Percentiles rank a stretch among this genome's conserved stretches.
Evolutionary conservation across 108 stramenopile species (phyloP).

Genomic region (Fistulifera pelliculosa): DNA sequence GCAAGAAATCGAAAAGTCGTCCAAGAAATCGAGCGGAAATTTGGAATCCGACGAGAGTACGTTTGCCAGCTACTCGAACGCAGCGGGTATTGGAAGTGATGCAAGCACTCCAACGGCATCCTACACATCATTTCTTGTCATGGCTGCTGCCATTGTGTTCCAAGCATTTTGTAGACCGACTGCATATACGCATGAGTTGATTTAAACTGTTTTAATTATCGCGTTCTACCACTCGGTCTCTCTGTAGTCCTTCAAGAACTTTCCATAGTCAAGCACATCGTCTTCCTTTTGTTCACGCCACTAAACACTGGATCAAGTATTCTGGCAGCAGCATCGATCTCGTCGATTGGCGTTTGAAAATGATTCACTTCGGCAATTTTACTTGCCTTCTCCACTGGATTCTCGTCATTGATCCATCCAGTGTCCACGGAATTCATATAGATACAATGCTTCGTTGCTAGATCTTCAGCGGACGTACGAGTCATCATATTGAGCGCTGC

Average conservation of each 20-base stretch:
- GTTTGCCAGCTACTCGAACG: too few relatives aligned
- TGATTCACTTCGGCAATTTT: constrained; percentile 67
- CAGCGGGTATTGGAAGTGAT: too few relatives aligned
- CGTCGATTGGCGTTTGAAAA: constrained; percentile 91
- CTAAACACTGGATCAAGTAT: constrained; percentile 78
- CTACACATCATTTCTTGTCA: too few relatives aligned
- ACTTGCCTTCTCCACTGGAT: constrained; percentile 72
- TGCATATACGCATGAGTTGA: too few relatives aligned
- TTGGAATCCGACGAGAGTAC: too few relatives aligned
- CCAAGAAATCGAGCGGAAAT: too few relatives aligned
- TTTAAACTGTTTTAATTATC: too few relatives aligned
- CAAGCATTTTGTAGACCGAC: too few relatives aligned
- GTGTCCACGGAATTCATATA: constrained; percentile 92
- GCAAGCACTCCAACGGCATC: too few relatives aligned
- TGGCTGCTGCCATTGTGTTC: too few relatives aligned
- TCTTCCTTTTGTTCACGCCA: constrained; percentile 29
- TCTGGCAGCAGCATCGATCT: constrained; percentile 85
- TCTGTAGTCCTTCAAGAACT: constrained; percentile 81
- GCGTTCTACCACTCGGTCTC: constrained; percentile 71
- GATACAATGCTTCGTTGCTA: constrained; percentile 60
- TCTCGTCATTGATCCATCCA: constrained; percentile 92
- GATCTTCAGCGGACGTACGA: constrained; percentile 74
- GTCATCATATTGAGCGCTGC: constrained; percentile 92
- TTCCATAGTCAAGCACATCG: constrained; percentile 31
- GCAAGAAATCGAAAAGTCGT: too few relatives aligned